phyloP scores from a whole-genome alignment of 1,284 basidiomycete species.

The Melampsora americana region DNA sequence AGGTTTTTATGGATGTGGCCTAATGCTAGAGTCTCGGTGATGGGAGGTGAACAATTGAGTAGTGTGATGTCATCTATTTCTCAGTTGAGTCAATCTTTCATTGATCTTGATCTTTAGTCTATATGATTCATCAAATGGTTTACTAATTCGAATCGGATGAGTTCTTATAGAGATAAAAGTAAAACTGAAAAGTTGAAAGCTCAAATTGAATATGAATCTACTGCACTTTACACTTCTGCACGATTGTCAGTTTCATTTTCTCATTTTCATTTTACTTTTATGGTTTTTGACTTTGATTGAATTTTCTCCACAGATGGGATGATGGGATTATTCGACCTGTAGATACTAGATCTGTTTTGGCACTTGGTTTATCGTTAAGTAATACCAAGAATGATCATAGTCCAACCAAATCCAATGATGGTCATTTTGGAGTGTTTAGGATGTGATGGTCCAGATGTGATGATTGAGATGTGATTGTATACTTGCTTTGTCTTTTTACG shows the following conservation, averaged over 20 bases:
- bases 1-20: slow-evolving; percentile 98
- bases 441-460: slow-evolving; percentile 9
- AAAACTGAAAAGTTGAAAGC: slow-evolving; percentile 70
- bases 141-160: neutral
- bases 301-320: slow-evolving; percentile 59
- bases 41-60: slow-evolving; percentile 88
- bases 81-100: slow-evolving; percentile 62
- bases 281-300: neutral
- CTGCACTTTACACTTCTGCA: slow-evolving; percentile 79
- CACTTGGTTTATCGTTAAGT: slow-evolving; percentile 23
- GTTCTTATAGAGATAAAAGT: slow-evolving; percentile 64
- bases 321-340: slow-evolving; percentile 87
- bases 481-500: too few relatives aligned
- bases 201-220: slow-evolving; percentile 81
- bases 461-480: too few relatives aligned
- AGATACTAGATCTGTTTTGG: slow-evolving; percentile 65
- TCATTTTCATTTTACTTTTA: neutral
- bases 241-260: slow-evolving; percentile 58
- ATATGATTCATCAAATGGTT: too few relatives aligned
- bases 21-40: slow-evolving; percentile 90
- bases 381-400: neutral
- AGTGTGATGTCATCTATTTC: slow-evolving; percentile 88
- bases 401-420: neutral
- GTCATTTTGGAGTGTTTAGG: slow-evolving; percentile 31
- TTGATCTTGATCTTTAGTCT: too few relatives aligned